Conservation (phyloP, 345 rosid genomes). For the Erysimum cheiranthoides region DNA sequence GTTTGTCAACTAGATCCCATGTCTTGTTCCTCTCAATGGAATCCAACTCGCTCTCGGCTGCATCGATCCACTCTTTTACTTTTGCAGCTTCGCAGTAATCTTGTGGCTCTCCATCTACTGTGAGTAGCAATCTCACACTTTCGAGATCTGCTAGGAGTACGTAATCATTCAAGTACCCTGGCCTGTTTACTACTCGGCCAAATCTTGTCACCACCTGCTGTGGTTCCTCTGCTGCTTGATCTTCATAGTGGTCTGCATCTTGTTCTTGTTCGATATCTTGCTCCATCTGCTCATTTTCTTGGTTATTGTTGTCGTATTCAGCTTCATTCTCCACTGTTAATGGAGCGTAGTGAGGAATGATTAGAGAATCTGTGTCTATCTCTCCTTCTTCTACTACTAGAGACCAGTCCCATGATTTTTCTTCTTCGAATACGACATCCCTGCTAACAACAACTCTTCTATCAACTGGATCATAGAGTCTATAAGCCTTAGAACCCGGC, state of each 20-base stretch:
- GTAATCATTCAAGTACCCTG: background rate
- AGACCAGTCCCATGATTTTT: background rate
- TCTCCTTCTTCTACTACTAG: too few species aligned
- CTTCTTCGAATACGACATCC: background rate
- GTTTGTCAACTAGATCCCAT: background rate
- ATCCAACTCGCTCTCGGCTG: background rate
- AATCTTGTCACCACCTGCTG: accelerated
- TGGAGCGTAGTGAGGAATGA: too few species aligned
- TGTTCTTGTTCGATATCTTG: background rate
- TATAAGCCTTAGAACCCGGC: background rate
- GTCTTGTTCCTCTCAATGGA: background rate
- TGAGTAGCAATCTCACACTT: background rate
- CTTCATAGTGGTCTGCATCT: background rate
- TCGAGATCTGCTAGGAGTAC: background rate
- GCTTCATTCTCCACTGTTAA: background rate
- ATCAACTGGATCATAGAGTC: background rate
- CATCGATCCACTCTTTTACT: background rate
- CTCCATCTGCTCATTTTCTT: background rate
- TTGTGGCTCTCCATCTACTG: background rate
- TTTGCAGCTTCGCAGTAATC: background rate
- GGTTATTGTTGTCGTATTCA: background rate
- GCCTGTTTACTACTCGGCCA: too few species aligned
- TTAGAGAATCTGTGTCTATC: too few species aligned
- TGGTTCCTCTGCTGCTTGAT: background rate
- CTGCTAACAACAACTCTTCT: background rate